These are phyloP conservation scores for Echinosophora koreensis DNA, from an alignment of 306 rosid genomes.

Conservation along the genomic window DNA sequence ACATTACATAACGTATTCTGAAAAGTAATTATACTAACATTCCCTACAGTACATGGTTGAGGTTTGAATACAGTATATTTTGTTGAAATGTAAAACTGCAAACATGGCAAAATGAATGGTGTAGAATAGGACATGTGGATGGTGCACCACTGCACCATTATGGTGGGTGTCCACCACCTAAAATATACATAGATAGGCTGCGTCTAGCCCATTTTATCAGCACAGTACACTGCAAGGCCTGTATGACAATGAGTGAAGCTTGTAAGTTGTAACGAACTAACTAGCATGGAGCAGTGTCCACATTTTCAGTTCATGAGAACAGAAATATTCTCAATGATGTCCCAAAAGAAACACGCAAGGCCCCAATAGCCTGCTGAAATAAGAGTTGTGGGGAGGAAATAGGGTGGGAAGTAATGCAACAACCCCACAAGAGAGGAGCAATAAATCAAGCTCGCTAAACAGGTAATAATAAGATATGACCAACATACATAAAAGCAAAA, in stretches of 20 bases:
- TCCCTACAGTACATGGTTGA: too few relatives aligned
- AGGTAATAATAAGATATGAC: slow-evolving; percentile 40
- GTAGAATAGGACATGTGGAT: too few relatives aligned
- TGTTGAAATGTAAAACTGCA: too few relatives aligned
- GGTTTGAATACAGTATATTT: too few relatives aligned
- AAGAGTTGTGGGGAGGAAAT: not conserved
- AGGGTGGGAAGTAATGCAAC: not conserved
- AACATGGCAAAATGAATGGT: too few relatives aligned
- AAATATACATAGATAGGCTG: not conserved
- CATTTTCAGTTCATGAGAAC: not conserved
- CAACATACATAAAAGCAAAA: slow-evolving; percentile 35
- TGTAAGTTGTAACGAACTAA: not conserved
- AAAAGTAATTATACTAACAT: too few relatives aligned
- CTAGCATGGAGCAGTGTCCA: not conserved
- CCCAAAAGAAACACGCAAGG: slow-evolving; percentile 2
- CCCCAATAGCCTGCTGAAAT: not conserved
- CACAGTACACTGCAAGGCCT: slow-evolving; percentile 9
- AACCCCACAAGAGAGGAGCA: slow-evolving; percentile 5
- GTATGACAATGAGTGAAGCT: not conserved
- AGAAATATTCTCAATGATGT: slow-evolving; percentile 14
- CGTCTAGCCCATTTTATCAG: not conserved
- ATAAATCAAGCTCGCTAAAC: slow-evolving; percentile 26
- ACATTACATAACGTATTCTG: too few relatives aligned
- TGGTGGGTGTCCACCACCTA: too few relatives aligned
- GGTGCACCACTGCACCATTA: too few relatives aligned